These are phyloP conservation scores for Mesembryanthemum crystallinum DNA, from an alignment of 148 eudicot species.

Conservation along the genomic window DNA sequence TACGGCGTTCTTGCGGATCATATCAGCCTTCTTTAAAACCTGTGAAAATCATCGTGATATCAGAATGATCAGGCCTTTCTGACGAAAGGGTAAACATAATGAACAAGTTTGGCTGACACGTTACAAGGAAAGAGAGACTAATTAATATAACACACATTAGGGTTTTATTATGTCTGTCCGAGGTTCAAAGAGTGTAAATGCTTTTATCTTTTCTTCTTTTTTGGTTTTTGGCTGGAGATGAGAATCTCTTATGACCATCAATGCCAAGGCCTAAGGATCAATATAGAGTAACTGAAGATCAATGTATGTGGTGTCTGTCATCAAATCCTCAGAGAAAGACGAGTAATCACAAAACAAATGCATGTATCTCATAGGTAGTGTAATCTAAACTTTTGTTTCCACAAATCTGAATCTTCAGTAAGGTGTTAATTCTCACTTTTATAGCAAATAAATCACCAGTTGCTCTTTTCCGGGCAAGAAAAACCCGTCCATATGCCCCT, in stretches of 20 bases:
- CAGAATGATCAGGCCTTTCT: slow-evolving; percentile 3
- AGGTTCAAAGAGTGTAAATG: background rate
- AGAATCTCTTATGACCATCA: background rate
- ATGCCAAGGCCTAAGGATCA: background rate
- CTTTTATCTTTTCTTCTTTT: background rate
- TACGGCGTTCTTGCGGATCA: slow-evolving; percentile 94
- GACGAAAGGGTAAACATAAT: background rate
- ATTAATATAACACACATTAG: too few relatives aligned
- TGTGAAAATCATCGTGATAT: slow-evolving; percentile 34
- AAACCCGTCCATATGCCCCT: slow-evolving; percentile 99
- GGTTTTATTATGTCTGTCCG: background rate
- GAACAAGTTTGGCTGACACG: background rate
- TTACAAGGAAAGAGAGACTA: background rate
- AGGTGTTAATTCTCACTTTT: slow-evolving; percentile 48
- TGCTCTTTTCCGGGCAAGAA: slow-evolving; percentile 89
- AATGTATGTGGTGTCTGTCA: background rate
- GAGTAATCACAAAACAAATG: background rate
- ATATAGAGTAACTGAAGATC: background rate
- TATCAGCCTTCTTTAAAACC: slow-evolving; percentile 97
- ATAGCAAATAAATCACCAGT: slow-evolving; percentile 98
- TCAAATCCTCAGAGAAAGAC: background rate
- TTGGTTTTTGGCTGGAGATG: background rate
- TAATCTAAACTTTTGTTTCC: slow-evolving; percentile 8
- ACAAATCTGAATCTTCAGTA: background rate
- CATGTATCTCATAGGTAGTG: slow-evolving; percentile 1